A percentile compares a stretch with the other conserved stretches of the same genome.
These are phyloP conservation scores for Noccaea bulbosa DNA, from an alignment of 345 rosid species.

Conservation along the genomic window DNA sequence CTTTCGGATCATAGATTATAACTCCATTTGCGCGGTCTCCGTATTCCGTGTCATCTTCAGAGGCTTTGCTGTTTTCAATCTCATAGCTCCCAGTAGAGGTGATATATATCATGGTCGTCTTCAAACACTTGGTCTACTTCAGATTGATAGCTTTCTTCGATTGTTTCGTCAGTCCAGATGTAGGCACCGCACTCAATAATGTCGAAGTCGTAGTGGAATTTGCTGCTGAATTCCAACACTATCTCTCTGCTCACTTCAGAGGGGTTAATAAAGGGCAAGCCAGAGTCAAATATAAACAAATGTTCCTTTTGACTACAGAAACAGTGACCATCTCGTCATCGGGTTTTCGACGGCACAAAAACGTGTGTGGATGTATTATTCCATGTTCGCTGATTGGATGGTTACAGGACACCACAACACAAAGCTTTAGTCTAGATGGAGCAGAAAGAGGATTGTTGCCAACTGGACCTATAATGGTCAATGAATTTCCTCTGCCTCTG, in stretches of 20 bases:
- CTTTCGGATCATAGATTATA: too few relatives aligned
- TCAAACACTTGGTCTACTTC: background rate
- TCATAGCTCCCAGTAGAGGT: too few relatives aligned
- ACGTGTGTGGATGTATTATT: too few relatives aligned
- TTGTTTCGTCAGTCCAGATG: background rate
- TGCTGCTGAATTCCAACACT: background rate
- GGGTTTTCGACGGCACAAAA: too few relatives aligned
- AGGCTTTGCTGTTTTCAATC: too few relatives aligned
- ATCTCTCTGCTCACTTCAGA: background rate
- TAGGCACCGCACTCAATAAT: constrained; percentile 1
- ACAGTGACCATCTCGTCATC: too few relatives aligned
- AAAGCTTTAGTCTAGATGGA: background rate
- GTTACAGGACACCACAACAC: background rate
- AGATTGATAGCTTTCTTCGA: constrained; percentile 10
- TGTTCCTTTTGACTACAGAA: background rate
- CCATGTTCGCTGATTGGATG: background rate
- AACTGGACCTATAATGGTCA: background rate
- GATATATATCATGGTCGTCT: too few relatives aligned
- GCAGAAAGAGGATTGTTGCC: background rate
- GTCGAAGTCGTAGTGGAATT: background rate
- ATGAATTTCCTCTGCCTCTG: background rate
- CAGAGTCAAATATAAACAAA: background rate
- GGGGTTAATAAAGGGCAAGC: background rate
- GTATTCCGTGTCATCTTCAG: too few relatives aligned
- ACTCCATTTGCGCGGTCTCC: too few relatives aligned